Percentiles rank a stretch among this genome's conserved stretches.
These are phyloP conservation scores for Dunaliella primolecta DNA, from an alignment of 139 green algal species.

Conservation along the genomic window DNA sequence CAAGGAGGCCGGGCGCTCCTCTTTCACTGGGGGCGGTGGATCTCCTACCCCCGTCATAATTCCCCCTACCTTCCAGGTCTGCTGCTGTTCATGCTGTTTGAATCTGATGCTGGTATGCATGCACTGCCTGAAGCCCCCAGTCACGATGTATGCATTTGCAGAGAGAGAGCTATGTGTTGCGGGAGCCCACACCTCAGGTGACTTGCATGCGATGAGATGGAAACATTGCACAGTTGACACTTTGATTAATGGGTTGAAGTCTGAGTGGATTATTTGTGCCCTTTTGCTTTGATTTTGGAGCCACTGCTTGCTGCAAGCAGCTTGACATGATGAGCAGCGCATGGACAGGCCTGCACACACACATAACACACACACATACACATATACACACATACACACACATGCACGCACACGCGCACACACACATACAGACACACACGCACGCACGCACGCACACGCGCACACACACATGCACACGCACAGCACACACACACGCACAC, in stretches of 20 bases:
- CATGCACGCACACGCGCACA: neutral
- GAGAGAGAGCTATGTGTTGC: neutral
- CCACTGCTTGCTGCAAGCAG: no score
- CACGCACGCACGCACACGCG: neutral
- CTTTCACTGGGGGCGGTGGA: constrained; percentile 24
- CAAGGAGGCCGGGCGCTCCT: constrained; percentile 6
- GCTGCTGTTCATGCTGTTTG: neutral
- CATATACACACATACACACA: constrained; percentile 6
- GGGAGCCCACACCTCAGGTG: neutral
- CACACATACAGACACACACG: neutral
- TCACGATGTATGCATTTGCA: neutral
- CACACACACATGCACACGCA: constrained; percentile 7
- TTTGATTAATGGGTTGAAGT: neutral
- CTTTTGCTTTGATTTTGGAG: no score
- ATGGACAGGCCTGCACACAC: neutral
- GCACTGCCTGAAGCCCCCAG: neutral
- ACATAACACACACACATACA: constrained; percentile 7
- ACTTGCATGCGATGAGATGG: neutral
- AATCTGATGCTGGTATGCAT: neutral
- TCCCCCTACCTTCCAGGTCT: constrained; percentile 72
- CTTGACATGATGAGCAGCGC: no score
- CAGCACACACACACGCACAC: constrained; percentile 2
- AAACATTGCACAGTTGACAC: neutral
- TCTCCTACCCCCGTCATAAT: constrained; percentile 81
- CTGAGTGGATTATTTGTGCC: neutral